phyloP scores from a whole-genome alignment of 306 rosid species.

The Inga laurina region DNA sequence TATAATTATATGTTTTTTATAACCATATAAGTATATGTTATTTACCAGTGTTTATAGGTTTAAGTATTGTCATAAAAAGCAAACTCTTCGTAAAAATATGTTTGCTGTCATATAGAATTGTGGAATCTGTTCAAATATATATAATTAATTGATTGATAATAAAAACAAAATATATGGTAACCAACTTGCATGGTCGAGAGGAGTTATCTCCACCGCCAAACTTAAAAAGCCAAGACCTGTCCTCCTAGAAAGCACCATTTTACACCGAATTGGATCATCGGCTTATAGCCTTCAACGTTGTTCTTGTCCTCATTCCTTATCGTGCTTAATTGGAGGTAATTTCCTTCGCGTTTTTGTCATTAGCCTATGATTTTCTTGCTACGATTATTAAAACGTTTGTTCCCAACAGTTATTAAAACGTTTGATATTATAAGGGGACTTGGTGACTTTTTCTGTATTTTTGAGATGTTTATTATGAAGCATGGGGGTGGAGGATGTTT shows the following conservation, averaged over 20 bases:
- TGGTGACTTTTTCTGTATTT: not conserved
- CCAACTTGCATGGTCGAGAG: conserved; percentile 27
- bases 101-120: no score
- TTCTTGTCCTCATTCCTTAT: not conserved
- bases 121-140: no score
- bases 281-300: not conserved
- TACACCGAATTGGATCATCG: not conserved
- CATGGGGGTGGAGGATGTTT: not conserved
- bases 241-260: not conserved
- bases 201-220: conserved; percentile 21
- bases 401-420: not conserved
- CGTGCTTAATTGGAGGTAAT: not conserved
- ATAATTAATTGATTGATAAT: not conserved
- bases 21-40: no score
- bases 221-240: not conserved
- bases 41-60: no score
- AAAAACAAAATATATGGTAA: not conserved
- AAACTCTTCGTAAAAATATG: no score
- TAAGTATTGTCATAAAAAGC: no score
- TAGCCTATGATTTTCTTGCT: not conserved
- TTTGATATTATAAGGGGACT: not conserved
- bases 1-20: not conserved
- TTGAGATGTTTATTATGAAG: not conserved
- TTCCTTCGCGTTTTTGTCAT: not conserved
- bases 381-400: not conserved